phyloP scores from a whole-genome alignment of 345 rosid genomes.

The Populus deltoides region DNA sequence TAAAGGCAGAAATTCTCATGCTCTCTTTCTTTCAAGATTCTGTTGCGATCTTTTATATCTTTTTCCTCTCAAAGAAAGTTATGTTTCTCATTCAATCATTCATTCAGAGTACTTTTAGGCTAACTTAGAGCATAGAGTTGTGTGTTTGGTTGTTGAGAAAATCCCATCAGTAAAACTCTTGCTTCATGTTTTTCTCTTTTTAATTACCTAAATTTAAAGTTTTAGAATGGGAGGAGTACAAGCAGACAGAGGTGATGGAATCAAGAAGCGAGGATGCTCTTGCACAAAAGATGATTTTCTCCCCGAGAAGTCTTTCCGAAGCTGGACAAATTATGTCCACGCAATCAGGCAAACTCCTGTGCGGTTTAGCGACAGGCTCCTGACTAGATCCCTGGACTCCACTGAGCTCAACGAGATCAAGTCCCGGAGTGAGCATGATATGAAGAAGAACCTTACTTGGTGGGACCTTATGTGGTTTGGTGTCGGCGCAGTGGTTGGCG shows the following conservation, averaged over 20 bases:
- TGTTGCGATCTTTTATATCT: no score
- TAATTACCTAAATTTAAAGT: no score
- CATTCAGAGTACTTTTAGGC: no score
- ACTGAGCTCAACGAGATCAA: slow-evolving; percentile 20
- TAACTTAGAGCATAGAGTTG: no score
- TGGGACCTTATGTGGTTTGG: slow-evolving; percentile 35
- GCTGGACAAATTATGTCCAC: slow-evolving; percentile 11
- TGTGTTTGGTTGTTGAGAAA: no score
- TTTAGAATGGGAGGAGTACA: no score
- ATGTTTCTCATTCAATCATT: no score
- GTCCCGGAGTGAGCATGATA: slow-evolving; percentile 23
- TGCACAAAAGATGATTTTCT: slow-evolving; percentile 20
- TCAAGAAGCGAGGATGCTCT: slow-evolving; percentile 13
- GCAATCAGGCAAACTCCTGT: slow-evolving; percentile 17
- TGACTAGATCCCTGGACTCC: slow-evolving; percentile 20
- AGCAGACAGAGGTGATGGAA: background rate
- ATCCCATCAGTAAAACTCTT: no score
- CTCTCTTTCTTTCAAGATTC: no score
- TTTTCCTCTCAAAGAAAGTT: no score
- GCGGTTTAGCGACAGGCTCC: slow-evolving; percentile 18
- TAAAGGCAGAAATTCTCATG: no score
- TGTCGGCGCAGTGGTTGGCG: slow-evolving; percentile 20
- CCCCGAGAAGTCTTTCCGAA: slow-evolving; percentile 20
- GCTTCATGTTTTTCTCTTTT: no score
- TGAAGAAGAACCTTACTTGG: slow-evolving; percentile 27